A percentile compares a stretch with the other conserved stretches of the same genome.
These are phyloP conservation scores for Pseudocercospora eumusae DNA, from an alignment of 2,329 filamentous ascomycete genomes.

Conservation along the genomic window DNA sequence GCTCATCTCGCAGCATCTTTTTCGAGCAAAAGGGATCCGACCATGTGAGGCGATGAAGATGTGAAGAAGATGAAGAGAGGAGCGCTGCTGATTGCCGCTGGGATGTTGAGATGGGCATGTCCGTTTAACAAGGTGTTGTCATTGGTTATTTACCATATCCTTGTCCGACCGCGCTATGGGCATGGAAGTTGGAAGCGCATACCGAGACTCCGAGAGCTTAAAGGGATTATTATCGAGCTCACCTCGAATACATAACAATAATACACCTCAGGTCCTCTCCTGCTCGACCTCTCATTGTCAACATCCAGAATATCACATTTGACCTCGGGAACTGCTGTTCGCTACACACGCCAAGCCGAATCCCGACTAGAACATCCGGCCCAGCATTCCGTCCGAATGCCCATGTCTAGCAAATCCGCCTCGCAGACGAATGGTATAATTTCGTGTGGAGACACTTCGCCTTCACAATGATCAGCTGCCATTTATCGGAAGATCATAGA, in stretches of 20 bases:
- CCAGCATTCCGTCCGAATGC: not conserved
- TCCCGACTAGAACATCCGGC: not conserved
- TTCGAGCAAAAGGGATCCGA: not conserved
- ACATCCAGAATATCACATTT: constrained; percentile 11
- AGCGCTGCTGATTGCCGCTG: not conserved
- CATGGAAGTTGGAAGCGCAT: too few species aligned
- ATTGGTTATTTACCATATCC: not conserved
- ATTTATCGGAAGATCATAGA: not conserved
- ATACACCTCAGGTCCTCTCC: not conserved
- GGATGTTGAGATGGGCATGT: not conserved
- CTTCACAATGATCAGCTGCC: constrained; percentile 1
- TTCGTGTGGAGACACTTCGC: not conserved
- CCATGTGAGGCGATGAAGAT: too few species aligned
- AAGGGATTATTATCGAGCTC: too few species aligned
- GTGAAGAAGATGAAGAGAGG: too few species aligned
- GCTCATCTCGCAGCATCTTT: constrained; percentile 9
- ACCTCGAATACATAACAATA: too few species aligned
- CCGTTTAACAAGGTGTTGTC: not conserved
- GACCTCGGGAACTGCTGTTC: constrained; percentile 7
- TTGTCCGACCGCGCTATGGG: not conserved
- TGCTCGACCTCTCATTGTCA: constrained; percentile 8
- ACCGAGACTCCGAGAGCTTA: not conserved
- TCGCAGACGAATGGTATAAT: not conserved
- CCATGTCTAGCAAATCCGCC: not conserved
- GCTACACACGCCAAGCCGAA: not conserved